Base-by-base conservation (phyloP, 225 moss, liverwort and hornwort species). In the Pseudisothecium myosuroides region DNA sequence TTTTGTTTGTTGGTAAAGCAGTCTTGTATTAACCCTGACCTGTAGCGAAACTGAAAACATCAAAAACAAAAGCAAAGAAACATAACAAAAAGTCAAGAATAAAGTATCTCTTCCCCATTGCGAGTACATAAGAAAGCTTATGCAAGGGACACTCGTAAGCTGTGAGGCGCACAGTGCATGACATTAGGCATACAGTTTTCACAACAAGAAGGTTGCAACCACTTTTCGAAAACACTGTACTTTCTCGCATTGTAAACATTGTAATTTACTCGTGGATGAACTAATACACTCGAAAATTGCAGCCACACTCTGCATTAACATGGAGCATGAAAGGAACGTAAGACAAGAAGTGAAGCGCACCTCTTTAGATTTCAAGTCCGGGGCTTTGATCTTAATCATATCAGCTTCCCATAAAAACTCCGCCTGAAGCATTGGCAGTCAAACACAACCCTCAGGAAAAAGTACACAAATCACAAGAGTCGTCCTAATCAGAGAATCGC, bases 401-500 rank as follows among this genome's bases (percentile, higher is more conserved):
- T 98, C 98, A 87, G 98, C 96, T 80, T 98, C 98, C 96, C 96
- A 98, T 71, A 98, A 87, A 93, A 98, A 98, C 84, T 98, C 98
- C 88, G 98, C 98, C 98, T 98, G 94, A 88, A 87, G 60, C 80
- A 89, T 69, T 83, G 83, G 47, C 88, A 91, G 55, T 66, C 73
- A 88, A n/a, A 85, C 71, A 87, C 72, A 73, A 84, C 59, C 56
- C 61, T 91, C 72, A 87, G 52, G 82, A n/a, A 36, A 73, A 49
- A 50, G 78, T 67, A 66, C 49, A 73, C 50, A 85, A 83, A 86
- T 50, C 58, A 71, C 54, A 58, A 63, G 20, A 66, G 50, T 84
- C 63, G 28, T 29, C 72, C 41, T 49, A 39, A 85, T 64, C 55
- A 77, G 26, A 79, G 19, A 72, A 72, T 73, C 50, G 47, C 36